Evolutionary conservation across 108 stramenopile genomes (phyloP).

Genomic region (Fistulifera pelliculosa): DNA sequence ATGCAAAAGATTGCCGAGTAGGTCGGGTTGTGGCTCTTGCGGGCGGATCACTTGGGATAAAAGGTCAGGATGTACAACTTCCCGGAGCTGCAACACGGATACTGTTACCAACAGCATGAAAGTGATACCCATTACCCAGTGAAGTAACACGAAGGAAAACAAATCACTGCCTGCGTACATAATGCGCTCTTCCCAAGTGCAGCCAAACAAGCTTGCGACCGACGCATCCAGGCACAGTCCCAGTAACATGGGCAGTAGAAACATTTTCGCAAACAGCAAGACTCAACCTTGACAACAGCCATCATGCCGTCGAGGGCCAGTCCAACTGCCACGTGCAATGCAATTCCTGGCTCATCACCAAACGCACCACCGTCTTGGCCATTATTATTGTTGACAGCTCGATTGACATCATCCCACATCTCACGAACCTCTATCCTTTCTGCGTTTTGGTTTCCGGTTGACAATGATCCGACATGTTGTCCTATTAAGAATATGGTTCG

Average conservation of each 20-base stretch:
- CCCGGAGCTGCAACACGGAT: slow-evolving; percentile 84
- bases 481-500: neutral
- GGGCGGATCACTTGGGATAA: slow-evolving; percentile 85
- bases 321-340: slow-evolving; percentile 19
- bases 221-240: slow-evolving; percentile 72
- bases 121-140: slow-evolving; percentile 92
- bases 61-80: slow-evolving; percentile 89
- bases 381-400: neutral
- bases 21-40: slow-evolving; percentile 95
- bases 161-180: slow-evolving; percentile 61
- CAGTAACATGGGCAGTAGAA: slow-evolving; percentile 59
- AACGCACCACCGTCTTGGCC: slow-evolving; percentile 3
- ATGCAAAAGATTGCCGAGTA: slow-evolving; percentile 86
- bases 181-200: slow-evolving; percentile 38
- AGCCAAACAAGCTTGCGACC: slow-evolving; percentile 51
- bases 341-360: slow-evolving; percentile 16
- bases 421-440: neutral
- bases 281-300: slow-evolving; percentile 65
- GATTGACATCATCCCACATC: neutral
- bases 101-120: slow-evolving; percentile 97
- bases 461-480: neutral
- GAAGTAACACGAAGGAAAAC: slow-evolving; percentile 62
- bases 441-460: neutral
- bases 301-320: slow-evolving; percentile 46
- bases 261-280: slow-evolving; percentile 86